These are phyloP conservation scores for Allium fistulosum DNA, from an alignment of 106 monocot species.

Conservation along the genomic window DNA sequence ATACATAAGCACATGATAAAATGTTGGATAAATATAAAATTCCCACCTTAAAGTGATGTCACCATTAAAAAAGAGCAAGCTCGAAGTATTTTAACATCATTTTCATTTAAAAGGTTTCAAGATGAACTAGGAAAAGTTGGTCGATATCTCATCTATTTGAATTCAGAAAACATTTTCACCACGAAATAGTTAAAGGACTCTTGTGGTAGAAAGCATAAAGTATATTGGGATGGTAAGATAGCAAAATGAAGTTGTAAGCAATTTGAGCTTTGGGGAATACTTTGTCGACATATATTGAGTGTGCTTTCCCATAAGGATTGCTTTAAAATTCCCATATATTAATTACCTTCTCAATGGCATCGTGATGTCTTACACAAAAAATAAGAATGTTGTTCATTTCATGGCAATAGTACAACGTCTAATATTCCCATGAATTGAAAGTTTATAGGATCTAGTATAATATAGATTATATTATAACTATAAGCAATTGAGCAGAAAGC, in stretches of 20 bases:
- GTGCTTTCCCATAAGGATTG: slow-evolving; percentile 1
- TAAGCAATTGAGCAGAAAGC: no score
- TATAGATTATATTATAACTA: no score
- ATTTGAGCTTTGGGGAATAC: no score
- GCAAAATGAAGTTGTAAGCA: no score
- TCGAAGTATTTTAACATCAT: not conserved
- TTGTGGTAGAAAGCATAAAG: not conserved
- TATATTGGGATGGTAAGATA: no score
- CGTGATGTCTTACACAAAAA: not conserved
- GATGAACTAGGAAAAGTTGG: not conserved
- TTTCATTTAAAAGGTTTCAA: slow-evolving; percentile 1
- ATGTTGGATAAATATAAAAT: not conserved
- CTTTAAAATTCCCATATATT: not conserved
- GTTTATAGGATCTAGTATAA: no score
- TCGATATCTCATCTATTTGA: not conserved
- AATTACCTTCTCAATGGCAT: no score
- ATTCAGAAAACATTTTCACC: not conserved
- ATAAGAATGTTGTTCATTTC: not conserved
- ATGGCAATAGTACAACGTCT: not conserved
- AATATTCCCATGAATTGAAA: no score
- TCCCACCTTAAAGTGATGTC: not conserved
- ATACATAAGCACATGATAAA: not conserved
- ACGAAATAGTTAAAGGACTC: not conserved
- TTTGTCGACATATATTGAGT: no score
- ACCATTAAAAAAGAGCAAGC: slow-evolving; percentile 8